phyloP scores from a whole-genome alignment of 805 yeast genomes.

The Kuraishia capsulata region DNA sequence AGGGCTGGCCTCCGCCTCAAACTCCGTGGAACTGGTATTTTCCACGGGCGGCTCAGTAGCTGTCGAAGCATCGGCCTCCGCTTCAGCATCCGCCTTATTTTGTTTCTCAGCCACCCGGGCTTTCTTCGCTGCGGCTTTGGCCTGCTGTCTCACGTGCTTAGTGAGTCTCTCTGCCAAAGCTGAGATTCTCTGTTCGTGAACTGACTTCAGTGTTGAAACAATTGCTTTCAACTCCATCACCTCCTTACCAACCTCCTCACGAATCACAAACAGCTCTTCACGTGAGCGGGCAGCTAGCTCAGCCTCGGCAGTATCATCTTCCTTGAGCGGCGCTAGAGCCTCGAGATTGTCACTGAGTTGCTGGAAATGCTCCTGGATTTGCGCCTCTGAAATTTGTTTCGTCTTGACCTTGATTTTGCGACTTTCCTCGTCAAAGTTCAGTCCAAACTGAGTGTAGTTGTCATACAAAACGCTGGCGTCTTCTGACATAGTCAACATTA shows the following conservation, averaged over 20 bases:
- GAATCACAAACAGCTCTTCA: conserved; percentile 14
- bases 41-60: conserved; percentile 1
- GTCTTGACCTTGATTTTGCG: conserved; percentile 27
- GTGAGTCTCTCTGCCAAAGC: conserved; percentile 13
- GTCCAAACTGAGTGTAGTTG: conserved; percentile 31
- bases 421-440: conserved; percentile 46
- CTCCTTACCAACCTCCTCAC: conserved; percentile 12
- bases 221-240: conserved; percentile 10
- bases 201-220: conserved; percentile 11
- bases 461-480: conserved; percentile 32
- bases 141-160: conserved; percentile 3
- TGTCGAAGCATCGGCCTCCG: background rate
- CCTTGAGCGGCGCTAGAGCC: conserved; percentile 17
- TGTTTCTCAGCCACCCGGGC: conserved; percentile 10
- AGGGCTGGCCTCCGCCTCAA: background rate
- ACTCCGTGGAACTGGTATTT: too few species aligned
- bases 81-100: conserved; percentile 4
- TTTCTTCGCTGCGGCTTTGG: conserved; percentile 7
- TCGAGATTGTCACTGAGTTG: conserved; percentile 18
- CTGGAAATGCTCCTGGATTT: conserved; percentile 17
- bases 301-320: conserved; percentile 9
- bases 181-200: conserved; percentile 19
- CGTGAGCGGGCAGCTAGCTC: conserved; percentile 9
- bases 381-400: conserved; percentile 16
- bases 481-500: conserved; percentile 33